Base-by-base conservation (phyloP, 2,329 filamentous ascomycete species). In the Aspergillus aculeatus region DNA sequence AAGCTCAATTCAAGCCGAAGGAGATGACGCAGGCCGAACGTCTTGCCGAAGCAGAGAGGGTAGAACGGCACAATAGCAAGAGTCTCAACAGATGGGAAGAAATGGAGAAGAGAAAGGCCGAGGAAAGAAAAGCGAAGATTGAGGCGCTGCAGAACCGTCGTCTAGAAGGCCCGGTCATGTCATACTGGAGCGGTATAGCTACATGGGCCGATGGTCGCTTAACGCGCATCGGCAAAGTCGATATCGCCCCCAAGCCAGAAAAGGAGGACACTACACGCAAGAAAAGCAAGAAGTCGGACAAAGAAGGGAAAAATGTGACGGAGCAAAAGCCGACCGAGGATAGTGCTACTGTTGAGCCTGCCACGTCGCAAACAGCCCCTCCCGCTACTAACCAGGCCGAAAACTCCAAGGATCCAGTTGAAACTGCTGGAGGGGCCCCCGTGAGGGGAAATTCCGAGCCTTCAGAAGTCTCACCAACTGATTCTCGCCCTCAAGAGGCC, bases 51-150 rank as follows among this genome's bases (percentile, higher is more conserved):
- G 93, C 93, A 1, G 91, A 89, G 19, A 80, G 88, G 55, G 88
- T 96, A 6, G 95, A 98, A 76, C 89, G 89, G 75, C 83, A 88
- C 68, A 97, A 99, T 75, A 85, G 89, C 67, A 96, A 91, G 82
- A 98, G 89, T 75, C 79, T 96, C 70, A 97, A 94, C 71, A 84
- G 91, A 58, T 98, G 94, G 93, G 93, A 98, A 75, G 89, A 92
- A 74, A 91, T 92, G 6, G 95, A 99, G 78, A 92, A 92, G 77
- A 87, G 89, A 73, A 87, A 94, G 60, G 90, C 93, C 66, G 91
- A 94, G 68, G 90, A 96, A 71, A 85, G 94, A 62, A 85, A 87
- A 64, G 89, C 88, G 47, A 94, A 90, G 77, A 81, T 98, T 51
- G 92, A 94, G 44, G 95, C 94, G 14, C 81, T 98, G 67, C 90